Base-by-base conservation (phyloP, 1,284 basidiomycete species). In the Rhodotorula sp. region DNA sequence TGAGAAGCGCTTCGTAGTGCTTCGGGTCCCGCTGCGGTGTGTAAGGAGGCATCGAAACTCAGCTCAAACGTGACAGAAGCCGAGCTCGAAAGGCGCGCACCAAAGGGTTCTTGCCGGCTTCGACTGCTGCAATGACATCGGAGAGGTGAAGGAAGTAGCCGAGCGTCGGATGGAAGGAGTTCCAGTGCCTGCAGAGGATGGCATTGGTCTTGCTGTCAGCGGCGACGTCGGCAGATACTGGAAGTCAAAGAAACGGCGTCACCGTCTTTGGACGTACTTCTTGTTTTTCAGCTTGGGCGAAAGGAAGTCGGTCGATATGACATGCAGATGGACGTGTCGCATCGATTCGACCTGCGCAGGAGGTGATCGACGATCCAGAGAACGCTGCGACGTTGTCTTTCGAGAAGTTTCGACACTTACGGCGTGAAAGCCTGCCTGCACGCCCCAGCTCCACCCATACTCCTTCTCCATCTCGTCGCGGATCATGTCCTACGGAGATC, bases 391-490 rank as follows among this genome's bases (percentile, higher is more conserved):
- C 16, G 16, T 19, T 19, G 18, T 12, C 31, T 14, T 19, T 10
- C 28, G 2, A 28, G 31, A 43, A 57, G 19, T 19, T 14, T 8
- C 1, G 10, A 7, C 2, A 48, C 54, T 38, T 45, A 56, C 85
- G 0, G 89, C 89, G 80, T 99, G 95, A 80, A 99, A 97, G 1
- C 95, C 95, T 2, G 84, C 83, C 84, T 87, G 87, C 28, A 95
- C 83, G 23, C 84, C 85, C 93, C 93, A 95, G 72, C 86, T 86
- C 80, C 89, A 92, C 6, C 90, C 90, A 72, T 90, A 88, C 14
- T 85, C 84, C 76, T 86, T 85, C 54, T 85, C 71, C 95, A 98
- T 97, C 81, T 95, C 92, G 60, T 87, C 86, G 45, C 71, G 49
- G 38, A 76, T 76, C 74, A 73, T 76, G 6, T 59, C 62, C 69